These are phyloP conservation scores for Candida yuanshanica DNA, from an alignment of 805 yeast species.

Conservation along the genomic window DNA sequence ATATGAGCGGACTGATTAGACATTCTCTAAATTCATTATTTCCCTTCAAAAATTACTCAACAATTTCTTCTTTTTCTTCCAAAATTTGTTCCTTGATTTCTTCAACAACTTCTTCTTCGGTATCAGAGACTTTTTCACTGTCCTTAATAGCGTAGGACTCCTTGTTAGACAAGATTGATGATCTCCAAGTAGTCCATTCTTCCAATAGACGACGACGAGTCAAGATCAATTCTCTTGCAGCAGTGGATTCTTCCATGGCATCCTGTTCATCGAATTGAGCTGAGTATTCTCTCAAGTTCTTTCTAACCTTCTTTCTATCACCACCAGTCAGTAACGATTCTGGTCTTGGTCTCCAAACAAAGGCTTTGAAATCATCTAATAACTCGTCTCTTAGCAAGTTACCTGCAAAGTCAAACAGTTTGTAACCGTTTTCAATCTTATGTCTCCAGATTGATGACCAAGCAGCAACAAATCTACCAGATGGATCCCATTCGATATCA, in stretches of 20 bases:
- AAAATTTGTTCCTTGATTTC: conserved; percentile 67
- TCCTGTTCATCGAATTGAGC: conserved; percentile 93
- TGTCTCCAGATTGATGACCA: conserved; percentile 87
- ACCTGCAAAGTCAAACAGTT: conserved; percentile 82
- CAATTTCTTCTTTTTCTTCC: conserved; percentile 31
- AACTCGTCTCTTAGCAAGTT: conserved; percentile 66
- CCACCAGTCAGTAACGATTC: conserved; percentile 64
- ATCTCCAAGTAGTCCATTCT: conserved; percentile 84
- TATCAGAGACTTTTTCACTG: conserved; percentile 44
- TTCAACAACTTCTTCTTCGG: conserved; percentile 73
- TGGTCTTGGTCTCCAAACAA: conserved; percentile 98
- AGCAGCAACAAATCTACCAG: conserved; percentile 84
- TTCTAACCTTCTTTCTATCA: conserved; percentile 84
- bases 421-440: conserved; percentile 85
- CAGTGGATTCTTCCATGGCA: conserved; percentile 92
- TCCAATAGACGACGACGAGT: conserved; percentile 74
- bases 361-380: conserved; percentile 79
- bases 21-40: background rate
- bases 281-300: conserved; percentile 81
- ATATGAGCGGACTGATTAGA: background rate
- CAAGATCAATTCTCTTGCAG: conserved; percentile 82
- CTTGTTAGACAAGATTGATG: conserved; percentile 40
- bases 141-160: conserved; percentile 40
- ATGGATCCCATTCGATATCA: conserved; percentile 88
- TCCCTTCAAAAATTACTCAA: conserved; percentile 8